Base-by-base conservation (phyloP, 306 rosid genomes). In the Abrus precatorius region DNA sequence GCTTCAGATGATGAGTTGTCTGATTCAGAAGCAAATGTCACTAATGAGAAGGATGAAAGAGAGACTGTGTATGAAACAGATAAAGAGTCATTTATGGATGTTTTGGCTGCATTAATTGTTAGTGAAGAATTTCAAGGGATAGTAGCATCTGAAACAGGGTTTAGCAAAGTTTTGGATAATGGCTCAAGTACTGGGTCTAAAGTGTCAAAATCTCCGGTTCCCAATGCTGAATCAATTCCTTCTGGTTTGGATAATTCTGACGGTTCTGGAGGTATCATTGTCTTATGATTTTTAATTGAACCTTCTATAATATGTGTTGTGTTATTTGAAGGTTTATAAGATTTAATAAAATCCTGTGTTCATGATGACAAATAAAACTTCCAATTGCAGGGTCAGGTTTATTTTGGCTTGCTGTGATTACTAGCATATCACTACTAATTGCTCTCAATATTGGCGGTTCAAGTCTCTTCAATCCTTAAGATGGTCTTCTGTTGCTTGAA, bases 121-220 rank as follows among this genome's bases (percentile, higher is more conserved):
- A 96, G 99, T 4, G 99, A 96, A 87, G 98, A 96, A 83, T 96
- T 96, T 85, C 94, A 84, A 88, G 98, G 99, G 61, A 96, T 96
- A 74, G 98, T 96, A 69, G 92, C 99, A 49, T 92, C 97, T 27
- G 99, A 96, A 69, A 63, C 92, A 0, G 91, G 94, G 53, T 78
- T 70, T 77, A 55, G 80, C 61, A 96, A 87, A 86, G 61, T 47
- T 84, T 82, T 10, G 29, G 90, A 89, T 67, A 92, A 90, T 83
- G 79, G 67, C 83, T 72, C 85, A 57, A 85, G 56, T 66, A 32
- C 56, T 61, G 88, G 86, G 28, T 27, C 92, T 7, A 86, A 84
- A 64, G 72, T 47, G 32, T 69, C 89, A 72, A 85, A 83, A 77
- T 75, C 91, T 36, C 69, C 84, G 7, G 84, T 78, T 82, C 55